Evolutionary conservation across 768 basidiomycete species (phyloP).

Genomic region (Lactifluus piperatus): DNA sequence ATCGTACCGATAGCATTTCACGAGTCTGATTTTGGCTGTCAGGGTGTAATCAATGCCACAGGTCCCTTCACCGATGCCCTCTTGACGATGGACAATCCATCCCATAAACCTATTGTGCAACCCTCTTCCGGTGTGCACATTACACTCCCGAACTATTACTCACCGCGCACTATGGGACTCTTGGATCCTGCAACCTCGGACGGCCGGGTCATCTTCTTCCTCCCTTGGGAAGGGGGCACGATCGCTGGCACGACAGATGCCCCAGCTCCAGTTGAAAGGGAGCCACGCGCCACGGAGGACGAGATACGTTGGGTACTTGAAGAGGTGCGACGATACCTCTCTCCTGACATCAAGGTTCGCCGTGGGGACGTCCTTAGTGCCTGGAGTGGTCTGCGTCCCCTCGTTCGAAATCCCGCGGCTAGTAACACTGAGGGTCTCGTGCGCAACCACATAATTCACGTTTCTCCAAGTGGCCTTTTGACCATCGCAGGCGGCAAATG

Average conservation of each 20-base stretch:
- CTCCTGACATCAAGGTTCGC: slow-evolving; percentile 87
- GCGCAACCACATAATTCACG: slow-evolving; percentile 86
- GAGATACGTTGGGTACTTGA: slow-evolving; percentile 97
- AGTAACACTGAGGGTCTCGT: slow-evolving; percentile 82
- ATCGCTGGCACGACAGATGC: slow-evolving; percentile 97
- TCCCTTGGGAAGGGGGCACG: slow-evolving; percentile 97
- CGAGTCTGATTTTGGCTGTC: neutral
- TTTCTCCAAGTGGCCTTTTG: slow-evolving; percentile 70
- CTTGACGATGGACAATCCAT: slow-evolving; percentile 68
- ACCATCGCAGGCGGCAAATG: slow-evolving; percentile 98
- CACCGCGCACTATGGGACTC: slow-evolving; percentile 89
- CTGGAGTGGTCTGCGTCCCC: slow-evolving; percentile 87
- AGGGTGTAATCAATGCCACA: slow-evolving; percentile 95
- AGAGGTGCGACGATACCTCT: slow-evolving; percentile 83
- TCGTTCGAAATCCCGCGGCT: slow-evolving; percentile 74
- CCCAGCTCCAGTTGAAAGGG: slow-evolving; percentile 56
- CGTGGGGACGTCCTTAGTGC: slow-evolving; percentile 93
- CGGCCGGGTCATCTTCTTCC: slow-evolving; percentile 97
- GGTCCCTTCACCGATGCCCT: slow-evolving; percentile 89
- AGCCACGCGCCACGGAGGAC: slow-evolving; percentile 82
- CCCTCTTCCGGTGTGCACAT: slow-evolving; percentile 93
- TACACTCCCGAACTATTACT: slow-evolving; percentile 95
- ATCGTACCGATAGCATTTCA: neutral
- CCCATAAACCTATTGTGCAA: slow-evolving; percentile 80
- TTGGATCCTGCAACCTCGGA: slow-evolving; percentile 94